Conservation (phyloP, 768 basidiomycete species). For the Rhizopogon rudus region DNA sequence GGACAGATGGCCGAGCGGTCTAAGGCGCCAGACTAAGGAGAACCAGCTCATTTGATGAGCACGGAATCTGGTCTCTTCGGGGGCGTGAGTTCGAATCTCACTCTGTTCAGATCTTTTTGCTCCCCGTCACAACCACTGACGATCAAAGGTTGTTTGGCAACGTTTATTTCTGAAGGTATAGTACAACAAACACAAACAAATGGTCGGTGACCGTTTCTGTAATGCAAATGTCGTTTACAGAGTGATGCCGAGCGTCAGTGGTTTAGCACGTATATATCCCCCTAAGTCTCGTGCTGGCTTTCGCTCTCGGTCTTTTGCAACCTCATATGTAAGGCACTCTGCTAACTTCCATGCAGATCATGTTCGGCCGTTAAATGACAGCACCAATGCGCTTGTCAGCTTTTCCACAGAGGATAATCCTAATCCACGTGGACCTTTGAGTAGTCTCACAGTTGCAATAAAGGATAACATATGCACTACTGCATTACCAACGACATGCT, state of each 20-base stretch:
- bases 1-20: conserved; percentile 84
- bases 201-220: neutral
- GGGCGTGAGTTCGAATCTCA: conserved; percentile 14
- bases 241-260: neutral
- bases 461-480: conserved; percentile 86
- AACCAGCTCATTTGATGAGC: conserved; percentile 3
- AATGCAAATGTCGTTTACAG: neutral
- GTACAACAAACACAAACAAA: conserved; percentile 14
- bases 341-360: neutral
- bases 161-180: neutral
- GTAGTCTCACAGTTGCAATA: conserved; percentile 54
- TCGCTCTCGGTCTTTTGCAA: neutral
- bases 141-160: neutral
- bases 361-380: neutral
- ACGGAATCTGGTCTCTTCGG: conserved; percentile 2
- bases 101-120: conserved; percentile 7
- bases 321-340: neutral
- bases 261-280: neutral
- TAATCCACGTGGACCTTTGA: conserved; percentile 24
- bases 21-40: conserved; percentile 83
- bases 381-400: neutral
- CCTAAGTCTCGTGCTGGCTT: neutral
- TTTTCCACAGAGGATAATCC: neutral
- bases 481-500: conserved; percentile 66
- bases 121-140: no score